A percentile compares a stretch with the other conserved stretches of the same genome.
phyloP scores from a whole-genome alignment of 2,329 filamentous ascomycete genomes.

The Metarhizium rileyi region DNA sequence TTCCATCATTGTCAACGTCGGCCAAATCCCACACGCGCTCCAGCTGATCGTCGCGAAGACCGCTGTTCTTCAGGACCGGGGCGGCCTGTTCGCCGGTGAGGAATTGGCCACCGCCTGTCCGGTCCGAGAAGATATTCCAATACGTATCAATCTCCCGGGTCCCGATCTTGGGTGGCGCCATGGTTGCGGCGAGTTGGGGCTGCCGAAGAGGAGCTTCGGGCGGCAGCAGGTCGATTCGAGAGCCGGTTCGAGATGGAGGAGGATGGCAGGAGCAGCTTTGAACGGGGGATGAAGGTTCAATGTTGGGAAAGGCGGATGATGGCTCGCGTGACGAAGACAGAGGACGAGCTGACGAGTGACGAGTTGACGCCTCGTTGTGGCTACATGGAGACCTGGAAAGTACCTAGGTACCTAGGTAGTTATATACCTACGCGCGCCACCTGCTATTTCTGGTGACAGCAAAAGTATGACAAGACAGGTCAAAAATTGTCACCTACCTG shows the following conservation, averaged over 20 bases:
- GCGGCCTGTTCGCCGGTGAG: conserved; percentile 53
- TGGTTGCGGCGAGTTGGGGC: conserved; percentile 21
- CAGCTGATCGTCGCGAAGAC: conserved; percentile 64
- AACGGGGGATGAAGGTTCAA: background rate
- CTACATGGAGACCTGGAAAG: too few species aligned
- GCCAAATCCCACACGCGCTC: conserved; percentile 95
- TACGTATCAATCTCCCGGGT: conserved; percentile 54
- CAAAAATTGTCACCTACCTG: too few species aligned
- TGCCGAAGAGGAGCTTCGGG: background rate
- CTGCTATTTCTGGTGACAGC: too few species aligned
- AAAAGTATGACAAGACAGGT: too few species aligned
- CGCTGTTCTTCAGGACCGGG: conserved; percentile 54
- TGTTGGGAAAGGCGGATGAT: background rate
- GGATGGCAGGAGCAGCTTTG: background rate
- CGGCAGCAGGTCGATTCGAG: background rate
- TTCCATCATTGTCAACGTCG: conserved; percentile 94
- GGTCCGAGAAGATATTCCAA: conserved; percentile 53
- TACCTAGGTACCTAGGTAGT: too few species aligned
- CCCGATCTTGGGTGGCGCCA: conserved; percentile 50
- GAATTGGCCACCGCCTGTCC: conserved; percentile 50
- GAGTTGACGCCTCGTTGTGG: too few species aligned
- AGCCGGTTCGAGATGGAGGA: background rate
- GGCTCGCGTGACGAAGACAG: conserved; percentile 19
- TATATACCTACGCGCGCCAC: too few species aligned
- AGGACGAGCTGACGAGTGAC: too few species aligned